phyloP scores from a whole-genome alignment of 2,329 filamentous ascomycete species.

The Nemania sp. region DNA sequence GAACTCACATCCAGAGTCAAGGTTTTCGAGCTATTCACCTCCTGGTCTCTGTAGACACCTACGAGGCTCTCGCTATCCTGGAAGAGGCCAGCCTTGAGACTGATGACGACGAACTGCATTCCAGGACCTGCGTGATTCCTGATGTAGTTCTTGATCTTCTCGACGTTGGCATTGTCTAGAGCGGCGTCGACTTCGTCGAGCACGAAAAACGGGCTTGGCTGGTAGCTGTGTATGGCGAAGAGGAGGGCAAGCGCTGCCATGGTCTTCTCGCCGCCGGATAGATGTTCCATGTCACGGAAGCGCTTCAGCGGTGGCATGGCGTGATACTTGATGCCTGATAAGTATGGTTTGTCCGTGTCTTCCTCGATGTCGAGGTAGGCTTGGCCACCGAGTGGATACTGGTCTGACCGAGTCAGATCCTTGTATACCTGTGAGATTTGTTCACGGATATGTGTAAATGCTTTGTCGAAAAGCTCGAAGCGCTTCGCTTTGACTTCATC shows the following conservation, averaged over 20 bases:
- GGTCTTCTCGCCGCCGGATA: slow-evolving; percentile 97
- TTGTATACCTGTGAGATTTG: slow-evolving; percentile 95
- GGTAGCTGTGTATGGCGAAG: slow-evolving; percentile 95
- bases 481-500: slow-evolving; percentile 80
- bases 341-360: slow-evolving; percentile 94
- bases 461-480: slow-evolving; percentile 91
- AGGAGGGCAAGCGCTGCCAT: slow-evolving; percentile 96
- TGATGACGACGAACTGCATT: slow-evolving; percentile 99
- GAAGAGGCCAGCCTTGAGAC: slow-evolving; percentile 92
- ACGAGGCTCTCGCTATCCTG: slow-evolving; percentile 96
- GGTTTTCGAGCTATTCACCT: slow-evolving; percentile 87
- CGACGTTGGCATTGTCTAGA: slow-evolving; percentile 96
- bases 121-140: slow-evolving; percentile 91
- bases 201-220: slow-evolving; percentile 95
- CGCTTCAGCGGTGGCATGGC: slow-evolving; percentile 98
- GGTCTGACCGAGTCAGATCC: slow-evolving; percentile 85
- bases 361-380: slow-evolving; percentile 89
- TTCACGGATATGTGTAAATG: slow-evolving; percentile 91
- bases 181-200: slow-evolving; percentile 97
- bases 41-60: slow-evolving; percentile 93
- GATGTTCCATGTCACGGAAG: slow-evolving; percentile 98
- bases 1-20: slow-evolving; percentile 91
- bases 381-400: slow-evolving; percentile 91
- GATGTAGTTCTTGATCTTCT: slow-evolving; percentile 95
- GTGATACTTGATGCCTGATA: slow-evolving; percentile 96